phyloP scores from a whole-genome alignment of 2,329 filamentous ascomycete genomes.

The Ophiosphaerella herpotricha region DNA sequence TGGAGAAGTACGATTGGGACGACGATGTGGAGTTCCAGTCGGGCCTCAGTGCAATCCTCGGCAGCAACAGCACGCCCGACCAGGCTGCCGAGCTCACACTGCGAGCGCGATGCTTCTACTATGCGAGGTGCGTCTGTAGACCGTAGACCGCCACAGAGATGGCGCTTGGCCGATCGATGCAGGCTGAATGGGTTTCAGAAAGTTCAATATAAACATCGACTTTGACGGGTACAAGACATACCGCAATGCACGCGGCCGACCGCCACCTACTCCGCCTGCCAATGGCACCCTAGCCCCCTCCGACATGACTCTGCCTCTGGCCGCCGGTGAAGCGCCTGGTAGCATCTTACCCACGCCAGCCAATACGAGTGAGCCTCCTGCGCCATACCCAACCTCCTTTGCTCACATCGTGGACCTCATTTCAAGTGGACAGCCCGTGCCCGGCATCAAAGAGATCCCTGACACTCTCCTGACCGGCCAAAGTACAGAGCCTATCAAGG shows the following conservation, averaged over 20 bases:
- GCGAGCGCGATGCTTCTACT: conserved; percentile 70
- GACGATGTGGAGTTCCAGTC: conserved; percentile 71
- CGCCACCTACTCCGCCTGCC: conserved; percentile 21
- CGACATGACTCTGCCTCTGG: conserved; percentile 4
- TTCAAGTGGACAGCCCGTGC: conserved; percentile 78
- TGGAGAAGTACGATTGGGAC: conserved; percentile 70
- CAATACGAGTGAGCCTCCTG: conserved; percentile 49
- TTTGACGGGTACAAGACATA: conserved; percentile 71
- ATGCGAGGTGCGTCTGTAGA: conserved; percentile 49
- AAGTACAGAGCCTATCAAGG: conserved; percentile 60
- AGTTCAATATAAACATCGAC: conserved; percentile 60
- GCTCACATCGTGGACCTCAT: conserved; percentile 85
- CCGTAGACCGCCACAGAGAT: no score
- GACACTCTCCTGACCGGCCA: conserved; percentile 75
- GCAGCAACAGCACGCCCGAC: conserved; percentile 55
- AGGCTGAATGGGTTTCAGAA: conserved; percentile 29
- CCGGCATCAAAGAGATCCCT: conserved; percentile 86
- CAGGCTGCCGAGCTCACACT: conserved; percentile 7
- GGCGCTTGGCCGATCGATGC: no score
- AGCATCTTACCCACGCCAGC: conserved; percentile 32
- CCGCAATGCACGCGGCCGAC: conserved; percentile 48
- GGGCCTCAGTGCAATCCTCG: conserved; percentile 68
- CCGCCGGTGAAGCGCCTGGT: conserved; percentile 15
- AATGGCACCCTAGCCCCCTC: conserved; percentile 20
- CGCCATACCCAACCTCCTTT: conserved; percentile 81